phyloP scores from a whole-genome alignment of 2,329 filamentous ascomycete genomes.

The Xylaria sp. region DNA sequence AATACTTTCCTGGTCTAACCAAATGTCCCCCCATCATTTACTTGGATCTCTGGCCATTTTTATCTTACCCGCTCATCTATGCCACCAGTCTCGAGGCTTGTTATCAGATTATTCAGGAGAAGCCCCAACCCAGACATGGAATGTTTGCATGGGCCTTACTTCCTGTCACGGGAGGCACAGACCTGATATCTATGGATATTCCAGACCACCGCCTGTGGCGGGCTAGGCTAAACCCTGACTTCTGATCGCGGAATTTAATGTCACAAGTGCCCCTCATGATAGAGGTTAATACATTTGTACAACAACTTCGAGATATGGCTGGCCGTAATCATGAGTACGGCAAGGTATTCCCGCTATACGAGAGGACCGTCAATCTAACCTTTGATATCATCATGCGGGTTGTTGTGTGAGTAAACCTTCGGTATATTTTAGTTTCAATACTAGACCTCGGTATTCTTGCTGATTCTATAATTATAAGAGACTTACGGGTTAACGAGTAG shows the following conservation, averaged over 20 bases:
- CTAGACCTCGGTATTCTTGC: too few species aligned
- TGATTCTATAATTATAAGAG: constrained; percentile 1
- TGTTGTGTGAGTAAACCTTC: constrained; percentile 31
- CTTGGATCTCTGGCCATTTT: too few species aligned
- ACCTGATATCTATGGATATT: constrained; percentile 23
- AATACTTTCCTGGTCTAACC: too few species aligned
- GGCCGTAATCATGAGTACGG: constrained; percentile 25
- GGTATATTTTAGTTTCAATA: not conserved
- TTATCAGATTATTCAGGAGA: too few species aligned
- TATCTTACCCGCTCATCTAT: too few species aligned
- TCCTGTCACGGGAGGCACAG: too few species aligned
- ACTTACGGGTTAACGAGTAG: constrained; percentile 9
- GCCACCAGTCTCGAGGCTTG: too few species aligned
- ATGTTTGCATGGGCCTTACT: too few species aligned
- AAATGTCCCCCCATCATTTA: too few species aligned
- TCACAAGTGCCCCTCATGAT: constrained; percentile 16
- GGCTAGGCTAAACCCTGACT: constrained; percentile 32
- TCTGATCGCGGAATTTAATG: constrained; percentile 19
- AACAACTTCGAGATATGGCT: constrained; percentile 18
- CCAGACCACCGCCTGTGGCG: constrained; percentile 30
- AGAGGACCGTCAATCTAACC: constrained; percentile 27
- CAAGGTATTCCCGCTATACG: constrained; percentile 32
- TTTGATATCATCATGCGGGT: constrained; percentile 38
- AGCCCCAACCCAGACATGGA: too few species aligned
- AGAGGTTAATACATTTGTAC: constrained; percentile 33